These are phyloP conservation scores for Euryodendron excelsum DNA, from an alignment of 148 eudicot genomes.

Conservation along the genomic window DNA sequence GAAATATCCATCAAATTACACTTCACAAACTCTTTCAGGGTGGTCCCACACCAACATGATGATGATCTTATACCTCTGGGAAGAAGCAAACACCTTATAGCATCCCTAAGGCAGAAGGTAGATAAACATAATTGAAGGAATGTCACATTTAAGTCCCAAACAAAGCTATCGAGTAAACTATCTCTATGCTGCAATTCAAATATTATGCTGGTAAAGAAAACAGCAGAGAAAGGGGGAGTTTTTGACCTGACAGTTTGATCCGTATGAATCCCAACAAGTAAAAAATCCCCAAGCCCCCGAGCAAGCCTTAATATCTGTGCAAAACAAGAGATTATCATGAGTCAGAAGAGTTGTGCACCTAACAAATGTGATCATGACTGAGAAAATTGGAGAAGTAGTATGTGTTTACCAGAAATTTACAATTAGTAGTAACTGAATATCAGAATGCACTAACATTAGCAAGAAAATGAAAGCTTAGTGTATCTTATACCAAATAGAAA, in stretches of 20 bases:
- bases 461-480: too few species aligned
- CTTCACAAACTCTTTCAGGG: too few species aligned
- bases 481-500: not conserved
- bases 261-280: slow-evolving; percentile 94
- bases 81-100: too few species aligned
- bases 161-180: too few species aligned
- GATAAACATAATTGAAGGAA: too few species aligned
- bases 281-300: slow-evolving; percentile 89
- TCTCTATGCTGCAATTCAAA: not conserved
- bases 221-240: not conserved
- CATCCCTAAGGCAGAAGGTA: too few species aligned
- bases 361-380: not conserved
- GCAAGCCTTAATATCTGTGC: slow-evolving; percentile 84
- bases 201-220: not conserved
- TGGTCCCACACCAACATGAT: too few species aligned
- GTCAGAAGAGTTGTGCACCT: not conserved
- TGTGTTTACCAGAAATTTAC: not conserved
- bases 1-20: too few species aligned
- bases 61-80: too few species aligned
- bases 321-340: slow-evolving; percentile 3
- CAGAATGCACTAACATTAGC: too few species aligned
- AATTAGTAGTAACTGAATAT: not conserved
- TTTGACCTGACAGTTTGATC: slow-evolving; percentile 92
- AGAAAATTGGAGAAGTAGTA: not conserved
- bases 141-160: too few species aligned